Evolutionary conservation across 202 grass and related monocot genomes (phyloP).

Genomic region (Bolboschoenoplectus hybrid): DNA sequence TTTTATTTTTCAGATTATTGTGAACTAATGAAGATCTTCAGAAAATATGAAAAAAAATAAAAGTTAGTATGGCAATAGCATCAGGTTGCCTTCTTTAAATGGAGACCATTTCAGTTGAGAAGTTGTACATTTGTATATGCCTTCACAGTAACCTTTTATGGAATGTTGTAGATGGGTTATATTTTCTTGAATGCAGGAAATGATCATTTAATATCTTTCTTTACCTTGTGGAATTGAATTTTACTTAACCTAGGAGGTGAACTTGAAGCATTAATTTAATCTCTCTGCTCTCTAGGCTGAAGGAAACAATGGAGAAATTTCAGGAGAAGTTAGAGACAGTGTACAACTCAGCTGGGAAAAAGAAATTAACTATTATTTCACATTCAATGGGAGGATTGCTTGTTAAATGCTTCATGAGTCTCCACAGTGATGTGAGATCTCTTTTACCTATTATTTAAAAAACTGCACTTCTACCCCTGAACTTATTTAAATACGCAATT

Average conservation of each 20-base stretch:
- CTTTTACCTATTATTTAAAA: conserved; percentile 9
- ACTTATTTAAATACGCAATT: conserved; percentile 8
- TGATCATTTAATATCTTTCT: background rate
- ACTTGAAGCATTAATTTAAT: background rate
- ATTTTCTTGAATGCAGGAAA: background rate
- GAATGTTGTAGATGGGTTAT: background rate
- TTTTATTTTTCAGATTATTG: background rate
- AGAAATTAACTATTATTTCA: conserved; percentile 51
- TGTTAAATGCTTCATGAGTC: conserved; percentile 55
- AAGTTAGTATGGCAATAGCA: background rate
- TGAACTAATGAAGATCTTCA: background rate
- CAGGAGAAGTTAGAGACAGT: conserved; percentile 51
- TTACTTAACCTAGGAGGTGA: conserved; percentile 25
- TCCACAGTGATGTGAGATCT: conserved; percentile 48
- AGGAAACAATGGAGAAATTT: conserved; percentile 50
- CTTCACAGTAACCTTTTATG: background rate
- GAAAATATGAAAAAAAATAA: background rate
- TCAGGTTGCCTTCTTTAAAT: background rate
- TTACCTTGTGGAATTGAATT: background rate
- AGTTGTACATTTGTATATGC: background rate
- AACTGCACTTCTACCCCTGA: background rate
- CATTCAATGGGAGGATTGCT: conserved; percentile 62
- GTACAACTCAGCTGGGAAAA: conserved; percentile 43
- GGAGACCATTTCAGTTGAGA: background rate
- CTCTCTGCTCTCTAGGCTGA: conserved; percentile 32